phyloP scores from a whole-genome alignment of 345 rosid genomes.

The Physaria fendleri region DNA sequence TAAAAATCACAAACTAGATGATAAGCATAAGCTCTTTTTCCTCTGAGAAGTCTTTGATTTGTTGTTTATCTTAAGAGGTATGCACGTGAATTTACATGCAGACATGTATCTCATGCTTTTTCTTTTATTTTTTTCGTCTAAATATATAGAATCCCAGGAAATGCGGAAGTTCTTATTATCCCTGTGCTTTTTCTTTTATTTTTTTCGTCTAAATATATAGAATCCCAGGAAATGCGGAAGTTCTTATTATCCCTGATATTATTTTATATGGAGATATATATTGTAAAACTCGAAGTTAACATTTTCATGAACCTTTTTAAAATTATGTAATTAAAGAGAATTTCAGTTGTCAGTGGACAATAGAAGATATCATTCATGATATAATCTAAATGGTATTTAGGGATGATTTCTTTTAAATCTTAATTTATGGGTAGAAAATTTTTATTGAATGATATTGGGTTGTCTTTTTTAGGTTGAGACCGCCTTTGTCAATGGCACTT shows the following conservation, averaged over 20 bases:
- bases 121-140: background rate
- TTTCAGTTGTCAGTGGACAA: conserved; percentile 41
- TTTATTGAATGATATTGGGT: conserved; percentile 4
- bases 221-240: conserved; percentile 30
- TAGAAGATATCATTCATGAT: conserved; percentile 45
- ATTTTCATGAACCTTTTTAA: conserved; percentile 44
- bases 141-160: conserved; percentile 43
- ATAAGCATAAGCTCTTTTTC: background rate
- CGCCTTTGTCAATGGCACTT: conserved; percentile 42
- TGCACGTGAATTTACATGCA: background rate
- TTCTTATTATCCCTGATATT: conserved; percentile 48
- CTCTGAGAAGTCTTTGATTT: background rate
- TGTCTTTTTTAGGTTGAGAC: conserved; percentile 49
- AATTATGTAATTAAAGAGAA: conserved; percentile 35
- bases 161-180: conserved; percentile 33
- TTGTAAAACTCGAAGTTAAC: conserved; percentile 38
- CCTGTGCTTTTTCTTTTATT: too few species aligned
- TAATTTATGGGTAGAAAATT: conserved; percentile 1
- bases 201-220: conserved; percentile 43
- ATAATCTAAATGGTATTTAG: conserved; percentile 44
- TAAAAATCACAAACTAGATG: background rate
- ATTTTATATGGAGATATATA: conserved; percentile 36
- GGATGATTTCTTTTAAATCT: conserved; percentile 35
- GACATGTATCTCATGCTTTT: background rate
- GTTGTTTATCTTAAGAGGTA: conserved; percentile 3